Base-by-base conservation (phyloP, 2,329 filamentous ascomycete genomes). In the Rhytidhysteron rufulum region DNA sequence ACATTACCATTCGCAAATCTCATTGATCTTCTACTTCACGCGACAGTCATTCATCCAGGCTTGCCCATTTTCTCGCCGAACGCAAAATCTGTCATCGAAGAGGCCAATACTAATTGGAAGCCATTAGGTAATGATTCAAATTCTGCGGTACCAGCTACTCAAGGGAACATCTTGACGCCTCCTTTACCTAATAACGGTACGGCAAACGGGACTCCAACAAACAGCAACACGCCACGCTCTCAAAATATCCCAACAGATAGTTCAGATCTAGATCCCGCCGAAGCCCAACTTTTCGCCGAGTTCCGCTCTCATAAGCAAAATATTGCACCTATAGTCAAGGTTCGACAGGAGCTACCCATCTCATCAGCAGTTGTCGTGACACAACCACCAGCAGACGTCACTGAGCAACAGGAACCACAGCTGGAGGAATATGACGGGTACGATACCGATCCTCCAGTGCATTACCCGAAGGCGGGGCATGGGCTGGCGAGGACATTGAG, bases 401-500 rank as follows among this genome's bases (percentile, higher is more conserved):
- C 16, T 45, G 48, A 4, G 48, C 51, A 15, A 21, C 39, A 24
- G 33, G 39, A 30, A 35, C 41, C 39, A 29, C 36, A 32, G 30
- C 22, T 38, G 13, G 55, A 60, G 18, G 57, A 60, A 43, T 73
- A 75, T 44, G 73, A 79, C 34, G 75, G 77, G 33, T 79, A 81
- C 51, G 69, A 70, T 45, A 67, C 65, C 2, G 69, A 72, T 43
- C 72, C 73, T 18, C 72, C 73, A 4, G 73, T 78, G 20, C 72
- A 81, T 31, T 85, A 85, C 49, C 81, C 81, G 0, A 75, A 75
- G 46, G 69, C 81, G 5, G 82, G 82, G 2, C 73, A 81, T 40
- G 82, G 82, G 2, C 66, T 85, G 5, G 70, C 68, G 48, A 43
- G 65, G 20, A 74, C 70, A 18, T 55, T 84, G 16, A 71, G 75